Base-by-base conservation (phyloP, 2,329 filamentous ascomycete genomes). In the Cryphonectria japonica region DNA sequence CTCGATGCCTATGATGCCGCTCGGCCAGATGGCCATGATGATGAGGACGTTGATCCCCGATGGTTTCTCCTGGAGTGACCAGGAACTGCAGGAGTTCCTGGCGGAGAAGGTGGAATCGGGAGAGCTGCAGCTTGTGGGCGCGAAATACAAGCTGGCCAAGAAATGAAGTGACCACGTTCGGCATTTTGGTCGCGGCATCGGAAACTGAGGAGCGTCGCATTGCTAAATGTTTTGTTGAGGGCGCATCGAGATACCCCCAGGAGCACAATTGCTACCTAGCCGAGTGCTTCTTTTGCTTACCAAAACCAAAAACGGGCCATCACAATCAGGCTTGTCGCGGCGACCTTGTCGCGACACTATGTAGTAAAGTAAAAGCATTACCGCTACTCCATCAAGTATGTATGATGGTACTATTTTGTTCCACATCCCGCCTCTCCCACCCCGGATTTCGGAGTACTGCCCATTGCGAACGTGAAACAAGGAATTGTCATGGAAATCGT, bases 1-100 rank as follows among this genome's bases (percentile, higher is more conserved):
- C 80, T 92, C 94, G 76, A 92, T 92, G 26, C 89, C 87, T 26
- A 82, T 92, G 39, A 96, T 98, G 93, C 91, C 93, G 66, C 83
- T 95, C 71, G 86, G 86, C 69, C 89, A 94, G 78, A 97, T 99
- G 74, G 87, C 90, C 11, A 97, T 95, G 91, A 98, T 98, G 93
- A 87, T 99, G 86, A 94, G 93, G 82, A 95, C 98, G 87, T 87
- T 95, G 71, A 90, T 98, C 67, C 89, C 93, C 0, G 94, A 94
- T 16, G 95, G 94, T 1, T 98, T 97, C 78, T 89, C 93, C 0
- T 97, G 94, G 87, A 93, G 92, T 73, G 93, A 93, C 77, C 95
- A 97, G 78, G 95, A 98, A 82, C 82, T 98, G 73, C 89, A 90
- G 76, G 92, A 92, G 79, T 92, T 98, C 78, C 81, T 98, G 71